Base-by-base conservation (phyloP, 805 yeast species). In the Metschnikowia lochheadii region DNA sequence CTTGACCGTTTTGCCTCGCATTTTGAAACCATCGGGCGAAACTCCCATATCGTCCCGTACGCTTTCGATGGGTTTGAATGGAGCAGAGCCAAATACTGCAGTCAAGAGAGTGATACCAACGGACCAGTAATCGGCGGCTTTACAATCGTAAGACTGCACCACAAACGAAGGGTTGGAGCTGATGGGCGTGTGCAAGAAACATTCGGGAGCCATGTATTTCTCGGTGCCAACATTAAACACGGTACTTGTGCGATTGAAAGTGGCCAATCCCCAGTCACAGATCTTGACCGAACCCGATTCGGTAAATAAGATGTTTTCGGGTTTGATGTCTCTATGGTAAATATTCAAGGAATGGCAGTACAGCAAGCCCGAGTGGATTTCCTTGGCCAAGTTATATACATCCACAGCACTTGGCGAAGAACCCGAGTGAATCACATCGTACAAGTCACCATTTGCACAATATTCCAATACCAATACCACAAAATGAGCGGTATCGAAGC, bases 231-330 rank as follows among this genome's bases (percentile, higher is more conserved):
- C 80, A 56, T 68, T 64, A 53, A 68, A 71, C 44, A 70, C 72
- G 43, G 57, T 46, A 52, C 60, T 66, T 44, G 56, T 48, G 37
- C 51, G 52, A 15, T 39, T 29, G 43, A 18, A 46, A 1, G 85
- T 80, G 20, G 87, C 78, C 46, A 84, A 75, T 0, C 91, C 91
- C 88, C 89, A 85, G 63, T 85, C 90, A 49, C 88, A 83, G 44
- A 85, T 66, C 63, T 85, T 85, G 45, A 84, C 72, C 29, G 76
- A 63, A 42, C 84, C 83, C 46, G 72, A 66, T 3, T 65, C 64
- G 56, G 77, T 77, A 46, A 85, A 67, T 32, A 85, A 66, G 29
- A 85, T 76, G 59, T 85, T 85, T 65, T 85, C 91, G 1, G 91
- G 91, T 64, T 85, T 85, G 50, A 85, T 76, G 61, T 85, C 91